phyloP scores from a whole-genome alignment of 192 early-diverging fungal species.

The Backusella luteola region DNA sequence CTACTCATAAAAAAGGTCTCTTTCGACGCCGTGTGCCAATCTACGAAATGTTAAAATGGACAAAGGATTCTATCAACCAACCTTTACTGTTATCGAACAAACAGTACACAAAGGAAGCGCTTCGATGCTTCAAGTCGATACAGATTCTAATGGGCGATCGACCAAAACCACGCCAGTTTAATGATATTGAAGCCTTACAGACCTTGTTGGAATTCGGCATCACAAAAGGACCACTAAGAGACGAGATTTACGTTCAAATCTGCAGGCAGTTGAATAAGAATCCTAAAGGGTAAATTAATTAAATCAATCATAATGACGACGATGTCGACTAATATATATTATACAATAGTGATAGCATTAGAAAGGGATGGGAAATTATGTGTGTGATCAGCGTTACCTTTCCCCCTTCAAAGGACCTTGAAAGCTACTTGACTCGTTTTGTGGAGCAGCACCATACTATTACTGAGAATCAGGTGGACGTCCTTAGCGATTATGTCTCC shows the following conservation, averaged over 20 bases:
- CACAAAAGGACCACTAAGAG: constrained; percentile 68
- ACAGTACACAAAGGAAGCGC: constrained; percentile 78
- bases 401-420: constrained; percentile 87
- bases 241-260: constrained; percentile 94
- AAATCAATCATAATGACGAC: neutral
- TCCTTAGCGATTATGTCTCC: constrained; percentile 47
- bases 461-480: constrained; percentile 46
- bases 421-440: constrained; percentile 80
- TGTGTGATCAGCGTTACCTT: constrained; percentile 83
- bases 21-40: constrained; percentile 83
- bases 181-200: constrained; percentile 62
- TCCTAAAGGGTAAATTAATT: constrained; percentile 52
- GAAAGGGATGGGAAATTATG: constrained; percentile 87
- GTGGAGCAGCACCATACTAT: constrained; percentile 59
- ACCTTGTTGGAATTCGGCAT: constrained; percentile 79
- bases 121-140: constrained; percentile 79
- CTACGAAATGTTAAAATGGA: constrained; percentile 83
- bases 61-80: constrained; percentile 74
- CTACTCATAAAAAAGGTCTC: constrained; percentile 83
- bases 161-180: constrained; percentile 29
- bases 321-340: neutral
- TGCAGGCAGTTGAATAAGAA: constrained; percentile 87
- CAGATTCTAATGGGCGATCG: constrained; percentile 84
- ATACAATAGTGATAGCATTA: constrained; percentile 52
- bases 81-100: constrained; percentile 84